Percentiles rank a stretch among this genome's conserved stretches.
Evolutionary conservation across 2,329 filamentous ascomycete species (phyloP).

Genomic region (Tolypocladium guangdongense): DNA sequence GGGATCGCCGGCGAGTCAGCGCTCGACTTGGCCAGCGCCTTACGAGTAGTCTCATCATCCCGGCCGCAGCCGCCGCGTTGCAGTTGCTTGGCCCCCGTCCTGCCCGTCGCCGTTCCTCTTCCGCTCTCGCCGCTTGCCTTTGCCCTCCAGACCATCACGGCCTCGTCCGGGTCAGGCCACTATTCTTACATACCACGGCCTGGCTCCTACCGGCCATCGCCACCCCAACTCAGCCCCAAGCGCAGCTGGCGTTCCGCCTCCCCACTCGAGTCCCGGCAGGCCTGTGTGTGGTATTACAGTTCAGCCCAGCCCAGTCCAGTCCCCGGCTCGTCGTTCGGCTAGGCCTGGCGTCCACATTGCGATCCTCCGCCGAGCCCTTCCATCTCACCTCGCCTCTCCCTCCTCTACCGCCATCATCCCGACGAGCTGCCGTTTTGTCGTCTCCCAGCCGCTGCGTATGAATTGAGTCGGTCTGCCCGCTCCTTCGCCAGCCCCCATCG

Average conservation of each 20-base stretch:
- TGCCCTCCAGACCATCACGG: background rate
- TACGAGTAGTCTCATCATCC: no score
- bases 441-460: background rate
- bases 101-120: background rate
- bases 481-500: background rate
- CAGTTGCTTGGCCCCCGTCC: background rate
- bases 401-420: background rate
- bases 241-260: constrained; percentile 5
- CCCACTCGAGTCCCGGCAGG: constrained; percentile 2
- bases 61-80: background rate
- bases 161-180: background rate
- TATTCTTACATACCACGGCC: background rate
- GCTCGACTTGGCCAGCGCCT: background rate
- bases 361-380: background rate
- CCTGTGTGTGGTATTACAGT: background rate
- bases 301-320: background rate
- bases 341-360: no score
- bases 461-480: constrained; percentile 1
- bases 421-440: background rate
- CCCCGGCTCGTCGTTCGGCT: no score
- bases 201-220: background rate
- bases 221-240: background rate
- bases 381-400: background rate
- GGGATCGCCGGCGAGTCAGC: background rate
- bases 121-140: background rate